Conservation (phyloP, 148 eudicot species). For the Amaranthus cruentus region DNA sequence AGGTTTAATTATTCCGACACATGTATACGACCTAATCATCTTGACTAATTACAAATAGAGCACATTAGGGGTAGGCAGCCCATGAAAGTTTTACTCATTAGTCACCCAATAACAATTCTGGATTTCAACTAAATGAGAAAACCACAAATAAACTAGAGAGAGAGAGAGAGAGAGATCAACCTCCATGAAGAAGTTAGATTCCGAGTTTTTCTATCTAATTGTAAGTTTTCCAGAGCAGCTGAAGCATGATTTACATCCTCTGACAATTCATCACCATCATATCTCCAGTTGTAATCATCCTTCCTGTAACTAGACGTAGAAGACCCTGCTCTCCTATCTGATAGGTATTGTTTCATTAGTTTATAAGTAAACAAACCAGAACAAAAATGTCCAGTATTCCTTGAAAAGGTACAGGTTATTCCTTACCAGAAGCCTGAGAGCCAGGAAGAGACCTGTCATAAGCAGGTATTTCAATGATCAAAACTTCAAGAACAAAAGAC, state of each 20-base stretch:
- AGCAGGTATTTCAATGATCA: conserved; percentile 13
- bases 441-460: conserved; percentile 56
- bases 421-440: conserved; percentile 83
- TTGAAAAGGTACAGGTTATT: not conserved
- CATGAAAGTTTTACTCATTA: not conserved
- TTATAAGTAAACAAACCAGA: conserved; percentile 10
- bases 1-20: not conserved
- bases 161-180: conserved; percentile 35
- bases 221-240: conserved; percentile 85
- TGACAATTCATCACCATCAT: conserved; percentile 67
- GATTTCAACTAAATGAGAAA: not conserved
- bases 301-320: conserved; percentile 71
- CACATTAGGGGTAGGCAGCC: not conserved
- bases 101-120: not conserved
- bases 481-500: not conserved
- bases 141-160: conserved; percentile 2
- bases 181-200: conserved; percentile 86
- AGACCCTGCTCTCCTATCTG: conserved; percentile 82
- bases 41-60: not conserved
- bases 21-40: not conserved
- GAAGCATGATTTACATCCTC: conserved; percentile 77
- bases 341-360: conserved; percentile 9
- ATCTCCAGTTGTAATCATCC: conserved; percentile 85
- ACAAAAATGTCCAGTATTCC: conserved; percentile 9
- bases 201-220: conserved; percentile 91